Base-by-base conservation (phyloP, 2,329 filamentous ascomycete species). In the Drechmeria coniospora region DNA sequence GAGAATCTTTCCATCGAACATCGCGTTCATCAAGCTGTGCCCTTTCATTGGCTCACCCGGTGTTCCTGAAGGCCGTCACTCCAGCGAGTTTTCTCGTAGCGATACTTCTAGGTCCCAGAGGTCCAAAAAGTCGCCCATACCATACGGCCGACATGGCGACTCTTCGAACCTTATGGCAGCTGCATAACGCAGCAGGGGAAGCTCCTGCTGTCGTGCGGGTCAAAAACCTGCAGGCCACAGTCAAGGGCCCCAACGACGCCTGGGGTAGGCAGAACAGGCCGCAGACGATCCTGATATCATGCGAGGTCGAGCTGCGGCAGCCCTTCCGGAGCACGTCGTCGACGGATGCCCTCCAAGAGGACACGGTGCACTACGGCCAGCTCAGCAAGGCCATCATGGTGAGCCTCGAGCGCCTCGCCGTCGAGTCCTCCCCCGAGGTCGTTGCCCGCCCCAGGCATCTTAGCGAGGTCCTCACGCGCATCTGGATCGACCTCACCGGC, bases 331-430 rank as follows among this genome's bases (percentile, higher is more conserved):
- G 63, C 0, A 68, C 75, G 1, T 70, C 73, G 0, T 42, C 58
- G 2, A 49, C 50, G 4, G 79, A 86, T 51, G 54, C 54, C 7
- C 63, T 86, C 19, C 65, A 70, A 25, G 50, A 52, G n/a, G 78
- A 78, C 44, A 84, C 79, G 2, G 69, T 83, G 15, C 76, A 86
- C 53, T 86, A 86, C 43, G 79, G 79, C 2, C 61, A 57, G 8
- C 59, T 84, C 10, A 74, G 71, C 54, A 82, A 83, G 52, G 59
- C 61, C 0, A 59, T 84, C 10, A 53, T 76, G 18, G 48, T 50
- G 15, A 55, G 54, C 9, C 44, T 74, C 15, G 47, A 52, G 25
- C 35, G 47, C n/a, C 39, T 45, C 14, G 32, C 30, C 25, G 15
- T 15, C 11, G 23, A 25, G 20, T 21, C 9, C 20, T 21, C 20